Conservation (phyloP, 2,329 filamentous ascomycete genomes). For the Aplosporella prunicola region DNA sequence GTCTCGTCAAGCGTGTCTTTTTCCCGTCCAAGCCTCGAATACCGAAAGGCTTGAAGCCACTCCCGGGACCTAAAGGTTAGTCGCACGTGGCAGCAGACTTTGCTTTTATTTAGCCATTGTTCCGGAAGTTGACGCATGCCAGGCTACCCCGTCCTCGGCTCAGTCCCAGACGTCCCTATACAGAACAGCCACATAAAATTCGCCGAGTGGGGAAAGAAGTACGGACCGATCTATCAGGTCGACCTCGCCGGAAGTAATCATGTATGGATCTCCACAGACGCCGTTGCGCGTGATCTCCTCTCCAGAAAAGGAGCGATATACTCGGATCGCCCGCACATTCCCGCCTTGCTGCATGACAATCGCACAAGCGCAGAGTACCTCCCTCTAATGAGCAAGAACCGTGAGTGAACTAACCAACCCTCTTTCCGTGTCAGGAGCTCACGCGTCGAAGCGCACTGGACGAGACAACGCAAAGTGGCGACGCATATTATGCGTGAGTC, state of each 20-base stretch:
- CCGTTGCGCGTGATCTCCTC: conserved; percentile 34
- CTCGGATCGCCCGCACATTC: conserved; percentile 38
- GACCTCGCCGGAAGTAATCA: conserved; percentile 37
- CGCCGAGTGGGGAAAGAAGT: conserved; percentile 36
- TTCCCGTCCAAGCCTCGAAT: conserved; percentile 6
- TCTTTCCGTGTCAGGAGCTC: conserved; percentile 10
- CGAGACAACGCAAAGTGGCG: conserved; percentile 36
- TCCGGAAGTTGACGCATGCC: too few relatives aligned
- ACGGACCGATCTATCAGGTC: conserved; percentile 37
- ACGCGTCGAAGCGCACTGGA: conserved; percentile 27
- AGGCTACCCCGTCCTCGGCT: conserved; percentile 36
- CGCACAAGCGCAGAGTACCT: conserved; percentile 37
- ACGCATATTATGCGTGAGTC: conserved; percentile 38
- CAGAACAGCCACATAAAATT: conserved; percentile 38
- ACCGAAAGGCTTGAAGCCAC: conserved; percentile 27
- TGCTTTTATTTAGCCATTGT: neutral
- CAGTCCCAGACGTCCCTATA: conserved; percentile 34
- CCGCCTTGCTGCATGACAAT: conserved; percentile 35
- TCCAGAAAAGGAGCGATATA: conserved; percentile 38
- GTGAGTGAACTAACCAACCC: conserved; percentile 19
- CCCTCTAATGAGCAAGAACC: conserved; percentile 35
- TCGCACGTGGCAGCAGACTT: conserved; percentile 3
- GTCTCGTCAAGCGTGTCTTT: conserved; percentile 8
- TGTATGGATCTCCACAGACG: conserved; percentile 37
- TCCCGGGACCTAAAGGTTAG: conserved; percentile 33